Conservation (phyloP, 2,329 filamentous ascomycete species). For the Lasiodiplodia gonubiensis region DNA sequence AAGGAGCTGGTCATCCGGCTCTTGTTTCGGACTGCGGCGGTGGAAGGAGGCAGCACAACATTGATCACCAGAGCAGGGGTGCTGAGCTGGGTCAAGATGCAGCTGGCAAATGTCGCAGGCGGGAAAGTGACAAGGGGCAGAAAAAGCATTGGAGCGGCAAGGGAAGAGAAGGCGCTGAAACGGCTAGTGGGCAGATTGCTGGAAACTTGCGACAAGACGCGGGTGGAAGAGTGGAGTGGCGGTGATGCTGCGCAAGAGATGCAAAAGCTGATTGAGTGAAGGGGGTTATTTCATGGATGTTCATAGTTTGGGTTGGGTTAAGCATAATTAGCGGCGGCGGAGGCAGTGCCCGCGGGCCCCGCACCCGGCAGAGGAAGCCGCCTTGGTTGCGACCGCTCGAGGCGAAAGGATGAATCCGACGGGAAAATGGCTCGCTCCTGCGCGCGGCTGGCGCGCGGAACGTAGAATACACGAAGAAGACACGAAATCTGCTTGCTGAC, state of each 20-base stretch:
- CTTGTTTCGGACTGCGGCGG: slow-evolving; percentile 69
- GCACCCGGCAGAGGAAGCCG: slow-evolving; percentile 14
- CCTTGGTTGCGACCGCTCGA: background rate
- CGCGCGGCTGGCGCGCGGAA: background rate
- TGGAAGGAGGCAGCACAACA: slow-evolving; percentile 78
- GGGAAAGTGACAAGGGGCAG: slow-evolving; percentile 33
- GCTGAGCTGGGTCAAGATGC: slow-evolving; percentile 74
- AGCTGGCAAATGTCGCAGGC: slow-evolving; percentile 47
- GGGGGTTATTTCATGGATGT: background rate
- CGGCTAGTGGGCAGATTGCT: slow-evolving; percentile 64
- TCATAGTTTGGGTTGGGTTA: slow-evolving; percentile 12
- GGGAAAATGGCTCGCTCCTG: background rate
- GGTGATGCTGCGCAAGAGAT: slow-evolving; percentile 51
- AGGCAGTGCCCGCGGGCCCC: slow-evolving; percentile 7
- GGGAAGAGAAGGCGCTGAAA: slow-evolving; percentile 57
- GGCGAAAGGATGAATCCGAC: background rate
- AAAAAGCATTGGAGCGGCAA: slow-evolving; percentile 41
- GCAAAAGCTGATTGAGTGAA: slow-evolving; percentile 36
- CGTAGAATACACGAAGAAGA: background rate
- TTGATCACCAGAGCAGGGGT: slow-evolving; percentile 77
- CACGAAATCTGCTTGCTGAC: background rate
- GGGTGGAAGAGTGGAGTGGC: slow-evolving; percentile 69
- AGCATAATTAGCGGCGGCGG: slow-evolving; percentile 19
- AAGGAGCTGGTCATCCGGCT: slow-evolving; percentile 67
- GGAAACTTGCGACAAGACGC: slow-evolving; percentile 70